phyloP scores from a whole-genome alignment of 163 green algal species.

The Smithsoniella earleae region DNA sequence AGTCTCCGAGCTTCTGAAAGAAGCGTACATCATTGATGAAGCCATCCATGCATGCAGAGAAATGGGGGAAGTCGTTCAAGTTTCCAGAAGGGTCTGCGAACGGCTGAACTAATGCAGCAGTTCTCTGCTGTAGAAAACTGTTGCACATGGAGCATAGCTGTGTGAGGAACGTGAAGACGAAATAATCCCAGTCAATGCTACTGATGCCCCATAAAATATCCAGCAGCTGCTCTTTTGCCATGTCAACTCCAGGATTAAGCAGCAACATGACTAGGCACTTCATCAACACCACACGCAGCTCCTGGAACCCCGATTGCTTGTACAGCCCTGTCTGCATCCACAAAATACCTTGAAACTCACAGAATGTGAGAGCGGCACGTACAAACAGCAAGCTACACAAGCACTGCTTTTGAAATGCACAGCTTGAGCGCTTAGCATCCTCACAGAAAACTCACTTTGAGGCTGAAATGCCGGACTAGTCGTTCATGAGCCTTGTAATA shows the following conservation, averaged over 20 bases:
- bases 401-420: too few relatives aligned
- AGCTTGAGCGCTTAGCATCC: too few relatives aligned
- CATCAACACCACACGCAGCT: neutral
- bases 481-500: too few relatives aligned
- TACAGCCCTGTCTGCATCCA: conserved; percentile 26
- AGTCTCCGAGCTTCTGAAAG: neutral
- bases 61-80: conserved; percentile 18
- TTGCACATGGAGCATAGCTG: neutral
- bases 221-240: conserved; percentile 14
- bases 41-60: conserved; percentile 8
- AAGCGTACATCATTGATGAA: conserved; percentile 12
- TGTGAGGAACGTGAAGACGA: neutral
- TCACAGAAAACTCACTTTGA: too few relatives aligned
- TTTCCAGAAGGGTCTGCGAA: conserved; percentile 11
- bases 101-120: neutral
- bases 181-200: neutral
- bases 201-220: conserved; percentile 3
- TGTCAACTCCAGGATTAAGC: neutral
- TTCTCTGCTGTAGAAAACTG: neutral
- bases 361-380: too few relatives aligned
- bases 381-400: too few relatives aligned
- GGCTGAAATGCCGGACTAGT: too few relatives aligned
- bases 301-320: neutral
- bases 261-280: conserved; percentile 14
- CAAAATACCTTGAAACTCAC: too few relatives aligned